phyloP scores from a whole-genome alignment of 2,329 filamentous ascomycete species.

The Aspergillus fumigatus region DNA sequence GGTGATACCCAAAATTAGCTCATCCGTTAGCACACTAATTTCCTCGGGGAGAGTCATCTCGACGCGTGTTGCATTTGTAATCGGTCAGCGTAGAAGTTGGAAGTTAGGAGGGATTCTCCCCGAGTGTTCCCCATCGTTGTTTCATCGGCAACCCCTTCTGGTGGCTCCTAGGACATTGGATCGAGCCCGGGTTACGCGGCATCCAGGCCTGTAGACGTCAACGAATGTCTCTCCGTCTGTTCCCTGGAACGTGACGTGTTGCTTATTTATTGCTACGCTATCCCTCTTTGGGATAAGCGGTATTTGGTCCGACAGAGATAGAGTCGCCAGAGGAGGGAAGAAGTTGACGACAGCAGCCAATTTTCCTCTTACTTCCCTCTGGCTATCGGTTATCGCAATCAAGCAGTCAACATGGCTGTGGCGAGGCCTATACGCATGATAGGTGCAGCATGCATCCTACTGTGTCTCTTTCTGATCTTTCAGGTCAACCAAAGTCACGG shows the following conservation, averaged over 20 bases:
- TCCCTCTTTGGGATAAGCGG: slow-evolving; percentile 21
- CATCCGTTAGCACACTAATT: slow-evolving; percentile 61
- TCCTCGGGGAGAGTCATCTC: slow-evolving; percentile 67
- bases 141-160: neutral
- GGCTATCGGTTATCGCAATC: slow-evolving; percentile 10
- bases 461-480: slow-evolving; percentile 76
- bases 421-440: slow-evolving; percentile 79
- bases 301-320: slow-evolving; percentile 4
- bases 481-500: slow-evolving; percentile 62
- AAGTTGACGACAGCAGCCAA: neutral
- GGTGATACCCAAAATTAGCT: slow-evolving; percentile 64
- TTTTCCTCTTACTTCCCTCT: slow-evolving; percentile 5
- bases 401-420: slow-evolving; percentile 63
- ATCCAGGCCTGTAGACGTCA: neutral
- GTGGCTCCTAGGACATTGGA: neutral
- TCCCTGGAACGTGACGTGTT: slow-evolving; percentile 5
- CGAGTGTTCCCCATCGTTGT: neutral
- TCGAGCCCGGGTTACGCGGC: slow-evolving; percentile 8
- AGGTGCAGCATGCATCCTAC: slow-evolving; percentile 63
- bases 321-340: neutral
- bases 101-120: neutral
- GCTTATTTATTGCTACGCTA: slow-evolving; percentile 18
- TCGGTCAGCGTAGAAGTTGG: neutral
- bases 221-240: neutral
- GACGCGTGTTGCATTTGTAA: neutral